Conservation (phyloP, 2,329 filamentous ascomycete genomes). For the Apiospora rasikravindrae region DNA sequence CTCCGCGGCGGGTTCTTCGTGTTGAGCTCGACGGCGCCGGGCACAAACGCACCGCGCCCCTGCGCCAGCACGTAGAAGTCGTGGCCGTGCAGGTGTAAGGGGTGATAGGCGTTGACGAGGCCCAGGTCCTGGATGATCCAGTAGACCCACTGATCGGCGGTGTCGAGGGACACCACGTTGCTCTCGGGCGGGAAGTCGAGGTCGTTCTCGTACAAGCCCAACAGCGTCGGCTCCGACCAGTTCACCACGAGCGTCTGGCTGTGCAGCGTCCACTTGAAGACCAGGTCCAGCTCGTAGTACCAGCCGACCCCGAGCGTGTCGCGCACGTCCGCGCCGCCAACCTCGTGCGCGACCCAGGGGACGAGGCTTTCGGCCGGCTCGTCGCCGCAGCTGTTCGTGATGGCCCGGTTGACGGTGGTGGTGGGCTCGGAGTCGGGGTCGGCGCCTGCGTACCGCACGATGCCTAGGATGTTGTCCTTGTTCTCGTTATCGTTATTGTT, state of each 20-base stretch:
- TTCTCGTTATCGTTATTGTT: slow-evolving; percentile 41
- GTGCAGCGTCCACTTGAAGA: slow-evolving; percentile 52
- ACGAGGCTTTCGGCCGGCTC: slow-evolving; percentile 37
- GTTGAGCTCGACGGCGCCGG: slow-evolving; percentile 29
- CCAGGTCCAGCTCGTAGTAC: slow-evolving; percentile 31
- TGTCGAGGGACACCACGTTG: slow-evolving; percentile 31
- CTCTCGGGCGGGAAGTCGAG: not conserved
- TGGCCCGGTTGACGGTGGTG: slow-evolving; percentile 18
- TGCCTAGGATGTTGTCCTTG: slow-evolving; percentile 34
- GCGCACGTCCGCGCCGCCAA: slow-evolving; percentile 23
- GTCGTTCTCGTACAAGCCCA: slow-evolving; percentile 28
- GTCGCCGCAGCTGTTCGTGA: slow-evolving; percentile 36
- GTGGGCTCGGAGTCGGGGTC: not conserved
- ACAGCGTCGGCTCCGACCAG: slow-evolving; percentile 45
- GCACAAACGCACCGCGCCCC: slow-evolving; percentile 15
- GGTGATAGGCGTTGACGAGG: slow-evolving; percentile 33
- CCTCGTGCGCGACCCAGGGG: slow-evolving; percentile 38
- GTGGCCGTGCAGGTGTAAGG: slow-evolving; percentile 46
- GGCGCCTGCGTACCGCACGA: not conserved
- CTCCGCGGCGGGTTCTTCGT: slow-evolving; percentile 50
- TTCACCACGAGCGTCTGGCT: slow-evolving; percentile 48
- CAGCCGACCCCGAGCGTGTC: slow-evolving; percentile 27
- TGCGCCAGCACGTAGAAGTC: slow-evolving; percentile 43
- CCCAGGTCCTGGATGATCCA: slow-evolving; percentile 29
- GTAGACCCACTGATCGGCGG: slow-evolving; percentile 34